These are phyloP conservation scores for Fusarium luffae DNA, from an alignment of 2,329 filamentous ascomycete genomes.

Conservation along the genomic window DNA sequence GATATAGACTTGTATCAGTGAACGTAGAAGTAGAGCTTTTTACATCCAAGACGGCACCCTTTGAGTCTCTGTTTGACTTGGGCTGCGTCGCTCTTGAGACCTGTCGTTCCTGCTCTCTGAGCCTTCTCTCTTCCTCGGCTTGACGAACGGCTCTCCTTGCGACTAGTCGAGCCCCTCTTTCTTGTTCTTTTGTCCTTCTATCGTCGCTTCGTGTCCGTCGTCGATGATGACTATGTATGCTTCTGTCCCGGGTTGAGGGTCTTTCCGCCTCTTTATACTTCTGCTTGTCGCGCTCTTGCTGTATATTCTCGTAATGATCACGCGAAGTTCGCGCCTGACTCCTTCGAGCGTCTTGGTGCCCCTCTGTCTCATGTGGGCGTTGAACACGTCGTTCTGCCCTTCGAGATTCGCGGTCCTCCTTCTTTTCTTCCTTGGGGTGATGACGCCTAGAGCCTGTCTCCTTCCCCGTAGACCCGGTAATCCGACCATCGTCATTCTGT, in stretches of 20 bases:
- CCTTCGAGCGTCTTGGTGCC: background rate
- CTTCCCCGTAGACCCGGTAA: background rate
- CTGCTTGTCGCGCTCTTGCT: background rate
- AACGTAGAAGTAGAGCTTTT: background rate
- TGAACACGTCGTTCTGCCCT: background rate
- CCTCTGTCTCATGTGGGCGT: background rate
- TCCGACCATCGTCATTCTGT: background rate
- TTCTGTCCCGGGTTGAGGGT: background rate
- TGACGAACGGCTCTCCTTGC: background rate
- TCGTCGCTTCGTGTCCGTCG: background rate
- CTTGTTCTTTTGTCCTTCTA: background rate
- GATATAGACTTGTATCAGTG: background rate
- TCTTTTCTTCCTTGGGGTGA: background rate
- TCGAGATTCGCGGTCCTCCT: background rate
- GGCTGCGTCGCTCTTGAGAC: background rate
- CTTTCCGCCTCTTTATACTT: background rate
- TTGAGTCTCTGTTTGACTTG: background rate
- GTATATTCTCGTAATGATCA: background rate
- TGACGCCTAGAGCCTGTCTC: background rate
- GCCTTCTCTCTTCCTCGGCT: background rate
- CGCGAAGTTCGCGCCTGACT: background rate
- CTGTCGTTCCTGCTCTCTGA: background rate
- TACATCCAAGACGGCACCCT: background rate
- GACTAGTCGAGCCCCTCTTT: background rate
- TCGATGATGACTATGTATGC: background rate